Evolutionary conservation across 768 basidiomycete species (phyloP).

Genomic region (Dacryopinax spathularia): DNA sequence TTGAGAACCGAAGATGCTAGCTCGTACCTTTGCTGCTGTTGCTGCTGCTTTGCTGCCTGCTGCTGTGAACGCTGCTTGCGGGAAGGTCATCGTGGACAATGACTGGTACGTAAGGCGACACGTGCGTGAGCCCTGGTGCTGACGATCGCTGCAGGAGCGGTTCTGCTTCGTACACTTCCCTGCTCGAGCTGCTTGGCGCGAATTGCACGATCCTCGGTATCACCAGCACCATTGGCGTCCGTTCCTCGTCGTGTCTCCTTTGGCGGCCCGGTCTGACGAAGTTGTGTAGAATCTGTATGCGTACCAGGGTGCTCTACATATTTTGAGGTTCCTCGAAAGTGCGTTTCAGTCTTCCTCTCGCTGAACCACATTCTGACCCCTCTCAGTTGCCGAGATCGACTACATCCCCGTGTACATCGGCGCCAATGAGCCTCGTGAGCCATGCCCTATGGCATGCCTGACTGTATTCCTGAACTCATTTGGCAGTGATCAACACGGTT

Average conservation of each 20-base stretch:
- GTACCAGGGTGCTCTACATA: background rate
- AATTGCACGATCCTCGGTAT: constrained; percentile 1
- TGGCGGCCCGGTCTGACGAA: background rate
- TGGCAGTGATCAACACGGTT: background rate
- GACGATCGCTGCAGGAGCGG: background rate
- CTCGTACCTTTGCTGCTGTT: background rate
- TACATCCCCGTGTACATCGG: background rate
- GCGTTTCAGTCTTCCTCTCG: background rate
- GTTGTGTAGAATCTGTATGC: background rate
- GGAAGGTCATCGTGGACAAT: background rate
- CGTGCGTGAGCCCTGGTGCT: background rate
- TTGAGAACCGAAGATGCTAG: background rate
- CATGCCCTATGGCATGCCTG: background rate
- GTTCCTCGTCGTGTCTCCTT: background rate
- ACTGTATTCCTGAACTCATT: background rate
- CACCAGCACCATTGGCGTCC: background rate
- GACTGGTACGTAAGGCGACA: background rate
- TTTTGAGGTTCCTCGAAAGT: background rate
- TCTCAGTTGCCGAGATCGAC: background rate
- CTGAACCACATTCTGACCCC: background rate
- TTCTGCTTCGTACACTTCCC: background rate
- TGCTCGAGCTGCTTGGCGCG: background rate
- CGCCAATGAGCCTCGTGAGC: background rate
- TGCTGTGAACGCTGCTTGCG: background rate
- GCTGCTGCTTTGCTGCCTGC: background rate